Evolutionary conservation across 1,284 basidiomycete genomes (phyloP), one percentile per base, ranked within the genome.

Genomic region (Ceratorhiza oryzae-sativae): DNA sequence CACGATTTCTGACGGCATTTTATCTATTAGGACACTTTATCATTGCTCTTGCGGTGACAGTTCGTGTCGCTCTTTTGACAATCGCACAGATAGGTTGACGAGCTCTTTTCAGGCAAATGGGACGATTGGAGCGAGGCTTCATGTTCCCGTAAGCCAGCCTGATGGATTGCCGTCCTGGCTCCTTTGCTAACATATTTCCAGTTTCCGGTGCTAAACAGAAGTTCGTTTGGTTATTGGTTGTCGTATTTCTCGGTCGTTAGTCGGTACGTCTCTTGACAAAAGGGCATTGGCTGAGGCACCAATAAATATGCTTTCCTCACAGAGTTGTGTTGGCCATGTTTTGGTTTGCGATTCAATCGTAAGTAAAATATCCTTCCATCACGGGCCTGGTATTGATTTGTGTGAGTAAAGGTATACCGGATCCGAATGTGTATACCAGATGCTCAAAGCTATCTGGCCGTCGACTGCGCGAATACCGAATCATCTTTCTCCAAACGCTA

Each of bases 401-500:
- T 23, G 58, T 32, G 18, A 9, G 18, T 48, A 45, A 74, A 78
- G 79, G 1, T 78, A 71, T 32, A 75, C 74, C 6, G 73, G 73
- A 13, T 67, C 59, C 4, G 61, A 76, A 49, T 72, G 65, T 60
- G 49, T 77, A 18, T 74, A 73, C 32, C 77, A 86, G 80, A 91
- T 91, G 87, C 82, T 93, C 58, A 88, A 89, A 78, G 88, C 91
- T 1, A 91, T 93, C 53, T 92, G 91, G 89, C 91, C 91, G 0
- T 87, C 87, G 3, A 83, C 88, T 71, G 85, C 85, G 0, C 83
- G 80, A 41, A 79, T 93, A 15, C 87, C 86, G 0, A 93, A 93
- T 77, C 84, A 82, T 58, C 83, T 94, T 3, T 81, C 90, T 5
- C 81, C 80, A 0, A 81, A 80, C 34, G 84, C 88, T 41, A 83